Evolutionary conservation across 2,329 filamentous ascomycete genomes (phyloP).

Genomic region (Aotearoamyces nothofagi): DNA sequence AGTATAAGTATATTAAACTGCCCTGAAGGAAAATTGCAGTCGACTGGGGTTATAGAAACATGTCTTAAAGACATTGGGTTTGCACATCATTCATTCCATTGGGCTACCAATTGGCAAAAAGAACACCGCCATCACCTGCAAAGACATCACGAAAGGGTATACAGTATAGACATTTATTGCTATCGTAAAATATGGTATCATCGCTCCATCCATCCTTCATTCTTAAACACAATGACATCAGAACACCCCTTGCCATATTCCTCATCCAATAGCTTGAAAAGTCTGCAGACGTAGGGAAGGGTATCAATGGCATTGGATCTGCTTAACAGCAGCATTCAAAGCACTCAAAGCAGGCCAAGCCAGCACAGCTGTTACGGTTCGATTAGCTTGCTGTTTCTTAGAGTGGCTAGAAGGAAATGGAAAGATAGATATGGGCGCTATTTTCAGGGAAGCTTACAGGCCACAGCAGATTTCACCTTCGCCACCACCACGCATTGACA

Average conservation of each 20-base stretch:
- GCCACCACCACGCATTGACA: slow-evolving; percentile 11
- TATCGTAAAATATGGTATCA: background rate
- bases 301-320: background rate
- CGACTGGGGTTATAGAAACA: too few relatives aligned
- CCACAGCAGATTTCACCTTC: slow-evolving; percentile 11
- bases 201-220: background rate
- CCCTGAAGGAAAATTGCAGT: too few relatives aligned
- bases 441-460: slow-evolving; percentile 10
- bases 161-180: background rate
- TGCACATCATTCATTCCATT: too few relatives aligned
- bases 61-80: too few relatives aligned
- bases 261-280: background rate
- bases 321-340: slow-evolving; percentile 11
- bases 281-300: background rate
- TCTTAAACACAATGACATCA: background rate
- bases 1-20: too few relatives aligned
- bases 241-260: background rate
- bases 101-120: too few relatives aligned
- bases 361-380: slow-evolving; percentile 7
- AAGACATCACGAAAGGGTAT: too few relatives aligned
- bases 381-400: background rate
- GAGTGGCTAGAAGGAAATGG: background rate
- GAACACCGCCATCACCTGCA: too few relatives aligned
- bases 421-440: background rate
- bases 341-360: slow-evolving; percentile 12